Conservation (phyloP, 495 filamentous ascomycete genomes). For the Xylaria curta region DNA sequence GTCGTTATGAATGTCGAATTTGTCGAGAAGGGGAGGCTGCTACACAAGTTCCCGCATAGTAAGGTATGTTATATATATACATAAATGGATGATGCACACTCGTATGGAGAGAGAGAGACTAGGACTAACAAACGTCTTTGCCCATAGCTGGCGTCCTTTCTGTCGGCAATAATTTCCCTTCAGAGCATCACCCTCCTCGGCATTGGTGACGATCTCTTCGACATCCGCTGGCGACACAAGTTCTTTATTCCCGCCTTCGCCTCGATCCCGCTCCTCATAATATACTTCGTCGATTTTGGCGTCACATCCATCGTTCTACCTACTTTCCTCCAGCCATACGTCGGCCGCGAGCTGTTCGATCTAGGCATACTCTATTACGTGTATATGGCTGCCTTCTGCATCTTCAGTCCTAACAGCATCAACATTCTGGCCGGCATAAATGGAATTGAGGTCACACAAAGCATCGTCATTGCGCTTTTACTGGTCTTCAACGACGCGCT, state of each 20-base stretch:
- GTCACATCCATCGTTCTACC: slow-evolving; percentile 95
- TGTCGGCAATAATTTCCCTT: slow-evolving; percentile 90
- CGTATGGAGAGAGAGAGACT: not conserved
- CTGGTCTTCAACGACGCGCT: slow-evolving; percentile 83
- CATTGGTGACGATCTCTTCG: slow-evolving; percentile 94
- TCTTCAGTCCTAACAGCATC: slow-evolving; percentile 97
- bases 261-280: slow-evolving; percentile 89
- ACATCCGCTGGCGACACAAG: slow-evolving; percentile 99
- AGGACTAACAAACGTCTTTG: not conserved
- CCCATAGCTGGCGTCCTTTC: slow-evolving; percentile 84
- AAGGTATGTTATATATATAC: slow-evolving; percentile 58
- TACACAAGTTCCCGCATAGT: slow-evolving; percentile 92
- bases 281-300: slow-evolving; percentile 96
- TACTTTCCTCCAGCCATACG: slow-evolving; percentile 77
- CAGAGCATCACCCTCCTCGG: slow-evolving; percentile 90
- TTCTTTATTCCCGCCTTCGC: slow-evolving; percentile 95
- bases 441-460: slow-evolving; percentile 95
- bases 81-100: not conserved
- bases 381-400: slow-evolving; percentile 94
- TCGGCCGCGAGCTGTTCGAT: slow-evolving; percentile 80
- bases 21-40: slow-evolving; percentile 76
- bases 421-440: slow-evolving; percentile 99
- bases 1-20: slow-evolving; percentile 70
- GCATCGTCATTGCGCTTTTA: slow-evolving; percentile 84
- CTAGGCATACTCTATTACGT: slow-evolving; percentile 91